Base-by-base conservation (phyloP, 1,284 basidiomycete genomes). In the Pyrrhoderma noxium region DNA sequence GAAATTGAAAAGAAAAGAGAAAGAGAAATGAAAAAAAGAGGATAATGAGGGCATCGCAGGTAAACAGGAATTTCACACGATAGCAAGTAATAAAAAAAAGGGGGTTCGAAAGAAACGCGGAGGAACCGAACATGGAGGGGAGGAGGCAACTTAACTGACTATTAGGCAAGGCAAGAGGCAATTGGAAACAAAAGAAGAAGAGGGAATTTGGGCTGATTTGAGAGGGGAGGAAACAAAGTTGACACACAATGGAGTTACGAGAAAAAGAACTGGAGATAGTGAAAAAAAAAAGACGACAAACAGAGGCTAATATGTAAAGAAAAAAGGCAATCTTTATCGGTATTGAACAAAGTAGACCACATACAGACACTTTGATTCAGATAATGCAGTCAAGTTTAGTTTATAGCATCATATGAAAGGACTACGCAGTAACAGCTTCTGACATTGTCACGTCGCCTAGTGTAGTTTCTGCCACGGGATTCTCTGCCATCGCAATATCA, bases 401-500 rank as follows among this genome's bases (percentile, higher is more conserved):
- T n/a, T n/a, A n/a, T n/a, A n/a, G n/a, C n/a, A n/a, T n/a, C n/a
- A n/a, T n/a, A n/a, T n/a, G n/a, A n/a, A n/a, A n/a, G n/a, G n/a
- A n/a, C n/a, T n/a, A n/a, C n/a, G n/a, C n/a, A n/a, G n/a, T n/a
- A n/a, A n/a, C n/a, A n/a, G 35, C 27, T 31, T 55, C 53, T 27
- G 53, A 51, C 49, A 55, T 55, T 0, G 53, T 55, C 35, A 55
- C 41, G 34, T 55, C 53, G 31, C 44, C 53, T 9, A 55, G 7
- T 23, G 45, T 31, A 16, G 36, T 51, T 3, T 55, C 53, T 19
- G n/a, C n/a, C n/a, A n/a, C n/a, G n/a, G n/a, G n/a, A n/a, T n/a
- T n/a, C n/a, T n/a, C n/a, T n/a, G 40, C 49, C 13, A 51, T 47
- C 14, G 53, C 41, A 16, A 41, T 40, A n/a, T 51, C 53, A 8